Percentiles rank a stretch among this genome's conserved stretches.
These are phyloP conservation scores for Lachancea sp. DNA, from an alignment of 805 yeast genomes.

Conservation along the genomic window DNA sequence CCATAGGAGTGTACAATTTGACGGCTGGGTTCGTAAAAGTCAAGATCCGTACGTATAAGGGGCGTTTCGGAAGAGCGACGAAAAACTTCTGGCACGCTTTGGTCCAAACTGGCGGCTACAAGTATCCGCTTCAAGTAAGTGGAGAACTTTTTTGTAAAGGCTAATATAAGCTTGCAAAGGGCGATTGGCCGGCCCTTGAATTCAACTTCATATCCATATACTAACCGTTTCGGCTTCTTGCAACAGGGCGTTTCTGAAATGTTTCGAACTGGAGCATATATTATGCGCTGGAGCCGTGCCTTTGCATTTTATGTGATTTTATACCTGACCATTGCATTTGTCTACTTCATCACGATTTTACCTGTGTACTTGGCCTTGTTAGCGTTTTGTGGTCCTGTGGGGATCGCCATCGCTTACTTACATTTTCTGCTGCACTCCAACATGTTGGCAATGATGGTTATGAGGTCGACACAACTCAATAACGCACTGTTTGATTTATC, in stretches of 20 bases:
- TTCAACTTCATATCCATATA: too few species aligned
- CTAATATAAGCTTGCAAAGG: too few species aligned
- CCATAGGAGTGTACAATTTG: constrained; percentile 11
- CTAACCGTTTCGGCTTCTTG: constrained; percentile 1
- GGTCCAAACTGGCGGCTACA: constrained; percentile 19
- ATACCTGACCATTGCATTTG: constrained; percentile 17
- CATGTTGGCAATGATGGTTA: constrained; percentile 28
- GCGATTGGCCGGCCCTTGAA: too few species aligned
- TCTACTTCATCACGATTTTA: constrained; percentile 28
- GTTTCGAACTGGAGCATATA: constrained; percentile 13
- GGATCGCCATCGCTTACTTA: constrained; percentile 23
- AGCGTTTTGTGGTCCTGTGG: constrained; percentile 28
- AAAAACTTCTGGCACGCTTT: constrained; percentile 23
- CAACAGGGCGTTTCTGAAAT: constrained; percentile 20
- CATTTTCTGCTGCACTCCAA: constrained; percentile 31
- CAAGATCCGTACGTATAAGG: constrained; percentile 11
- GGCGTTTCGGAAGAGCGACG: constrained; percentile 11
- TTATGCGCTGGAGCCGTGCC: constrained; percentile 10
- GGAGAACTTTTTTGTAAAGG: too few species aligned
- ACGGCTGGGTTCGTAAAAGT: constrained; percentile 15
- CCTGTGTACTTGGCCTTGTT: constrained; percentile 29
- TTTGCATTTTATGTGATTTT: constrained; percentile 17
- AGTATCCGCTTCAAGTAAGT: constrained; percentile 11
- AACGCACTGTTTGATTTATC: constrained; percentile 15
- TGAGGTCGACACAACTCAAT: constrained; percentile 27